Evolutionary conservation across 2,329 filamentous ascomycete genomes (phyloP), one percentile per base, ranked within the genome.

Genomic region (Diplodia corticola): DNA sequence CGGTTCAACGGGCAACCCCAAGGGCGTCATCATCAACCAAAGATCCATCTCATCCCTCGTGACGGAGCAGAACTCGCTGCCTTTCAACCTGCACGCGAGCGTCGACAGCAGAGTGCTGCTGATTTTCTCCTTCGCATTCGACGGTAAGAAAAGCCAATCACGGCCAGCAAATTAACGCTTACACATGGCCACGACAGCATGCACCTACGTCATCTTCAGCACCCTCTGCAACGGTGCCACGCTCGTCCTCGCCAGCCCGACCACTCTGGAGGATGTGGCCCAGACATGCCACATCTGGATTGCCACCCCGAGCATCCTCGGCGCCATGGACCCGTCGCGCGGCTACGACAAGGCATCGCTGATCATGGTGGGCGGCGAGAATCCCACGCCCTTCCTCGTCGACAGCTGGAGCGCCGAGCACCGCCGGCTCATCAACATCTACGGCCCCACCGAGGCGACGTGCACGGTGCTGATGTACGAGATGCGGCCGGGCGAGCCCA

Each of bases 151-250:
- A 35, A 35, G 15, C 35, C 37, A 30, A 2, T 3, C 13, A n/a
- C 24, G 7, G 13, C n/a, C 13, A n/a, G n/a, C n/a, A n/a, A n/a
- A n/a, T n/a, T n/a, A n/a, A n/a, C n/a, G 6, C 33, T 17, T 0
- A 20, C 50, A 55, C 10, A 46, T 22, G 0, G 3, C n/a, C 12
- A 2, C 6, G 4, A 30, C 37, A 64, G 63, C 24, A 17, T 64
- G 82, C 67, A 81, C 85, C 22, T 81, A 83, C 71, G 84, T 84
- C 69, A 85, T 86, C 78, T 79, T 85, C 13, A 84, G 82, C 66
- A 84, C 84, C 0, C 76, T 86, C 2, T 79, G 86, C 69, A 55
- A 64, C 37, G 63, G 63, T 28, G 63, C 24, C 40, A 48, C 37
- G 5, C 53, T 59, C 3, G 63, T 60, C 28, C 53, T 65, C 33